Evolutionary conservation across 331 rosid genomes (phyloP).

Genomic region (Cucumis variabilis): DNA sequence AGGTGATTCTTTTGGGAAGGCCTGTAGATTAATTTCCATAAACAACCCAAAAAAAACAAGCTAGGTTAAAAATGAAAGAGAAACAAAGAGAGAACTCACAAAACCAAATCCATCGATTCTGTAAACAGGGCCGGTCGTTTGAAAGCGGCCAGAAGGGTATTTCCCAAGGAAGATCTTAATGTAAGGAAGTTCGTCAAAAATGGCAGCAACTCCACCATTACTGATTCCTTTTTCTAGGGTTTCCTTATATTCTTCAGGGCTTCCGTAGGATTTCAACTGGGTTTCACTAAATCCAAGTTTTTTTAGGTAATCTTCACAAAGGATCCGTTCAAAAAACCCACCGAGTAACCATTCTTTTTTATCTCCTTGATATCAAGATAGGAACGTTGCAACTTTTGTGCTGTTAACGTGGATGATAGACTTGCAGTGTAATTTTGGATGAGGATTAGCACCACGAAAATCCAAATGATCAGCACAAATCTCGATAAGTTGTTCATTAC

Average conservation of each 20-base stretch:
- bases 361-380: constrained; percentile 36
- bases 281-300: background rate
- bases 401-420: constrained; percentile 48
- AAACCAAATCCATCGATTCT: constrained; percentile 40
- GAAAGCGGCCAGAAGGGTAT: constrained; percentile 21
- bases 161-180: constrained; percentile 30
- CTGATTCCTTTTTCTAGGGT: constrained; percentile 21
- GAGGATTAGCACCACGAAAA: constrained; percentile 50
- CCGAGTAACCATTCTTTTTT: background rate
- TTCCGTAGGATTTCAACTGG: background rate
- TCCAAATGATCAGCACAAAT: constrained; percentile 52
- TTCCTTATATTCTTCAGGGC: background rate
- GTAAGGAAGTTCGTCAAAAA: constrained; percentile 36
- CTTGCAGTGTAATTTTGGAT: constrained; percentile 59
- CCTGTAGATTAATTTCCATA: background rate
- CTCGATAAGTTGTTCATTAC: constrained; percentile 46
- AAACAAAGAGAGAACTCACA: constrained; percentile 30
- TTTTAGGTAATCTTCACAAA: background rate
- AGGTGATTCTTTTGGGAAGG: constrained; percentile 22
- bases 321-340: constrained; percentile 36
- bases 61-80: background rate
- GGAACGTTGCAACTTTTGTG: constrained; percentile 37
- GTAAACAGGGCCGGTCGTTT: constrained; percentile 18
- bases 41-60: background rate
- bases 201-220: constrained; percentile 39